Conservation (phyloP, 73 alveolate species). For the Chromera velia region DNA sequence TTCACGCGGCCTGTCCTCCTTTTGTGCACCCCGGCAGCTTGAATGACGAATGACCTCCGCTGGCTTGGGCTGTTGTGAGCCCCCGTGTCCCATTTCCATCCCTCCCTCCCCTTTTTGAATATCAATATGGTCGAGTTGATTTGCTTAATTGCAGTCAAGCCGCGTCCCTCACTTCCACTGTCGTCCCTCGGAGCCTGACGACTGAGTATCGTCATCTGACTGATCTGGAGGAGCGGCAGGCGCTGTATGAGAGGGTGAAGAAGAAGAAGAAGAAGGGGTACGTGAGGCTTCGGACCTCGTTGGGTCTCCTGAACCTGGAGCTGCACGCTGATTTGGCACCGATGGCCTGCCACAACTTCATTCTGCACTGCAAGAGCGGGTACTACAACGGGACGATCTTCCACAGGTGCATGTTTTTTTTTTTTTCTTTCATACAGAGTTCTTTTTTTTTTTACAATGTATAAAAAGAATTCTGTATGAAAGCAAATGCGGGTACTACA, state of each 20-base stretch:
- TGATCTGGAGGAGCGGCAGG: slow-evolving; percentile 29
- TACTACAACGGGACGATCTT: slow-evolving; percentile 43
- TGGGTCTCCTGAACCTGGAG: slow-evolving; percentile 54
- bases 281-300: slow-evolving; percentile 23
- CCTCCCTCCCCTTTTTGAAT: neutral
- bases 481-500: too few relatives aligned
- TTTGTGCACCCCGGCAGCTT: neutral
- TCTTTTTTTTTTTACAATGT: too few relatives aligned
- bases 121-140: neutral
- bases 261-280: neutral
- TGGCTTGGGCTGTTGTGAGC: too few relatives aligned
- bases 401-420: slow-evolving; percentile 1
- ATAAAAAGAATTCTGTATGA: too few relatives aligned
- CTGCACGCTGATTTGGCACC: slow-evolving; percentile 52
- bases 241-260: neutral
- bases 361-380: slow-evolving; percentile 49
- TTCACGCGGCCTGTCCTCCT: neutral
- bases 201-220: slow-evolving; percentile 28
- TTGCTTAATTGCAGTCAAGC: neutral
- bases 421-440: neutral
- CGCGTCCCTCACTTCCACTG: slow-evolving; percentile 38
- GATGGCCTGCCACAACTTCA: slow-evolving; percentile 50
- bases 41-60: neutral
- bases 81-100: neutral
- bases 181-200: slow-evolving; percentile 4